Conservation (phyloP, 2,329 filamentous ascomycete genomes). For the Elsinoe arachidis region DNA sequence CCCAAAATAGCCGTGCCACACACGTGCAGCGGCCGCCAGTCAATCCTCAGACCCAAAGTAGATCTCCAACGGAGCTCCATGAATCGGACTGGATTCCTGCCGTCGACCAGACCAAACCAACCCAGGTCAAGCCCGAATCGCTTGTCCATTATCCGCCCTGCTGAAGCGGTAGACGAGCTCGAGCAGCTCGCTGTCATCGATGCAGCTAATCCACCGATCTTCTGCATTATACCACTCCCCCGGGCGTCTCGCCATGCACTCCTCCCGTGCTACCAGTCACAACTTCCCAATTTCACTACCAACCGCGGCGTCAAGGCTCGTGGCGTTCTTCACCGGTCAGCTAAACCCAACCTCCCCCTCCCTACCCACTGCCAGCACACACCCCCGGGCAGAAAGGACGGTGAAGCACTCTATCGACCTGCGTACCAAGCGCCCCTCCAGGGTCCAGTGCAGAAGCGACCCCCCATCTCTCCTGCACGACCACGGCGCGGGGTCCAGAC, state of each 20-base stretch:
- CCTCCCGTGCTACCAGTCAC: background rate
- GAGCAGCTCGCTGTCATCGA: no score
- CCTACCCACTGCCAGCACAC: background rate
- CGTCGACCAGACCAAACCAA: no score
- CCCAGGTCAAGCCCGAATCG: no score
- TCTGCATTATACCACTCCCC: background rate
- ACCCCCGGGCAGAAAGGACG: background rate
- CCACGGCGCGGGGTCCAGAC: no score
- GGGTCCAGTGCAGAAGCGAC: background rate
- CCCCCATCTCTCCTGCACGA: no score
- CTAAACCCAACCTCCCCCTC: background rate
- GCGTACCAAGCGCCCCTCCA: background rate
- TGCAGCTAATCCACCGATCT: background rate
- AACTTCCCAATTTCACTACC: background rate
- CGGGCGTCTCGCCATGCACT: background rate
- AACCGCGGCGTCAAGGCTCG: no score
- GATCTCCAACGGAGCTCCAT: background rate
- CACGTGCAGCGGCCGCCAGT: conserved; percentile 5
- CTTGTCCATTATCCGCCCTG: no score
- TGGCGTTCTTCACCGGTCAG: background rate
- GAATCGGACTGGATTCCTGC: background rate
- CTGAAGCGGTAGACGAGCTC: no score
- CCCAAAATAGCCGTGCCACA: conserved; percentile 9
- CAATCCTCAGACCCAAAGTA: background rate
- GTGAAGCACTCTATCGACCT: no score